Conservation (phyloP, 1,284 basidiomycete species). For the Cutaneotrichosporon spelunceum region DNA sequence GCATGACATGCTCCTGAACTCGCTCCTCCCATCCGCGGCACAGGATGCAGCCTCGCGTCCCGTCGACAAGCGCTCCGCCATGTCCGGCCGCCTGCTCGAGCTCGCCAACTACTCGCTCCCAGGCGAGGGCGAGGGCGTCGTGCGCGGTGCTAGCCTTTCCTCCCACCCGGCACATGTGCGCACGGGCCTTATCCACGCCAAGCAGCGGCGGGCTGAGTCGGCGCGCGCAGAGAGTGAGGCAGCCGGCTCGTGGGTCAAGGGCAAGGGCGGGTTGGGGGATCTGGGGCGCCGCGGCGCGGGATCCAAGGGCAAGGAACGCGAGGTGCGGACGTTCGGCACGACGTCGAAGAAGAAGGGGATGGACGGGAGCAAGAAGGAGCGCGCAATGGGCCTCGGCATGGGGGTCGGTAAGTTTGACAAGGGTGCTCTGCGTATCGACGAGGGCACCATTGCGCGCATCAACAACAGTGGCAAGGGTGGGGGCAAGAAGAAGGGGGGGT, state of each 20-base stretch:
- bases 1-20: constrained; percentile 49
- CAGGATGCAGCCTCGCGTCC: constrained; percentile 35
- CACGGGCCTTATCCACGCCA: constrained; percentile 41
- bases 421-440: constrained; percentile 46
- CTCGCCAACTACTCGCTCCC: constrained; percentile 40
- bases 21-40: constrained; percentile 38
- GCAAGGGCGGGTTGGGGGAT: constrained; percentile 43
- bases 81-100: constrained; percentile 45
- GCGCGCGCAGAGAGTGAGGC: constrained; percentile 37
- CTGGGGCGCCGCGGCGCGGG: constrained; percentile 27
- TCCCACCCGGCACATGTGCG: constrained; percentile 45
- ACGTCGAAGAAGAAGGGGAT: constrained; percentile 48
- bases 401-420: constrained; percentile 49
- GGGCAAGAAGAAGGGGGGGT: constrained; percentile 8
- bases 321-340: constrained; percentile 28
- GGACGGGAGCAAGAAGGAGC: constrained; percentile 35
- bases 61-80: constrained; percentile 48
- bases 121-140: constrained; percentile 36
- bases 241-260: constrained; percentile 44
- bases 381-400: constrained; percentile 46
- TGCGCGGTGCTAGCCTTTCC: constrained; percentile 25
- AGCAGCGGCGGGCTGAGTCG: constrained; percentile 31
- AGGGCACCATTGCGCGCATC: constrained; percentile 42
- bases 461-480: constrained; percentile 18
- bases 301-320: constrained; percentile 17